A percentile compares a stretch with the other conserved stretches of the same genome.
Conservation (phyloP, 1,284 basidiomycete genomes). For the Gymnopus androsaceus region DNA sequence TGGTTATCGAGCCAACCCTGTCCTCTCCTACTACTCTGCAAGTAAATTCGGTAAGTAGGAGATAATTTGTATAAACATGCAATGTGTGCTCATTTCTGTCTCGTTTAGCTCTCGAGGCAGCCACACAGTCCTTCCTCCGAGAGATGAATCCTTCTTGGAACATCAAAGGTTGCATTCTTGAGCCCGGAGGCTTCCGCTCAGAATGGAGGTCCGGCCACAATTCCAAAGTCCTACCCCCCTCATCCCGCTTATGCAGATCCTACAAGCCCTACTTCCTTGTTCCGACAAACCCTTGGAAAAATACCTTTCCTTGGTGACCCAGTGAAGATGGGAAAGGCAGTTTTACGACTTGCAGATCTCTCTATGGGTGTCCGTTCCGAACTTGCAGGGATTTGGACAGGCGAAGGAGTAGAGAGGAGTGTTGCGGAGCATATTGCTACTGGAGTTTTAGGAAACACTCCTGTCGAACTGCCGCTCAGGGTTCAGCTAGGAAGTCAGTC, state of each 20-base stretch:
- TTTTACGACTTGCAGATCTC: conserved; percentile 31
- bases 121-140: conserved; percentile 33
- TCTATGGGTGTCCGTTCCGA: conserved; percentile 8
- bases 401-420: conserved; percentile 1
- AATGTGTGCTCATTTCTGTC: neutral
- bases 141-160: conserved; percentile 41
- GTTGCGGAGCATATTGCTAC: conserved; percentile 1
- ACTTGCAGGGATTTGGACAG: conserved; percentile 1
- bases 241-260: conserved; percentile 27
- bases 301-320: conserved; percentile 23
- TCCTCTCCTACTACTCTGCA: conserved; percentile 27
- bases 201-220: conserved; percentile 29
- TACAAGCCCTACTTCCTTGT: conserved; percentile 16
- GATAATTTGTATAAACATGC: neutral
- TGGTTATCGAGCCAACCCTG: conserved; percentile 33
- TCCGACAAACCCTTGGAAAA: conserved; percentile 16
- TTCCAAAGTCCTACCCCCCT: conserved; percentile 23
- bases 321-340: conserved; percentile 34
- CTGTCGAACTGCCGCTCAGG: conserved; percentile 31
- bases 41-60: conserved; percentile 40
- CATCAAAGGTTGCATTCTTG: conserved; percentile 39
- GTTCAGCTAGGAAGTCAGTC: conserved; percentile 37
- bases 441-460: neutral
- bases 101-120: conserved; percentile 35
- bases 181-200: conserved; percentile 38